phyloP scores from a whole-genome alignment of 192 early-diverging fungal species.

The Geranomyces variabilis region DNA sequence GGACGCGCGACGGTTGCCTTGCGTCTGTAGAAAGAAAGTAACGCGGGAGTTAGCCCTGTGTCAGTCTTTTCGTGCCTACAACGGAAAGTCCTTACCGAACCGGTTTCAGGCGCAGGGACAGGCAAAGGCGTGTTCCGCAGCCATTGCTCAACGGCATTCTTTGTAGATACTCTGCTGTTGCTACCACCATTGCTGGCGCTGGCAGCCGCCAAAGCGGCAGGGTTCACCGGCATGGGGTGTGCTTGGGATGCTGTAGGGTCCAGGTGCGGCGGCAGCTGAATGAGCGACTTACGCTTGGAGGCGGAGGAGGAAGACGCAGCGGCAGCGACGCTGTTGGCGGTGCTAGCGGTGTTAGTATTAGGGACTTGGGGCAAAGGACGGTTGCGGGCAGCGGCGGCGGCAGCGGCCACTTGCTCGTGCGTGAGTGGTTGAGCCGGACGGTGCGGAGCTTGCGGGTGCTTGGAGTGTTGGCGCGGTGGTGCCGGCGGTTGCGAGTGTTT shows the following conservation, averaged over 20 bases:
- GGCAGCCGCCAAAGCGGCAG: neutral
- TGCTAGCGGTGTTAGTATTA: neutral
- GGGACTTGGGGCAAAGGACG: neutral
- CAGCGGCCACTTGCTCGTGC: no score
- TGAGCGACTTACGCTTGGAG: neutral
- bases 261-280: neutral
- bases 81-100: neutral
- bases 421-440: no score
- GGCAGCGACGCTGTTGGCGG: neutral
- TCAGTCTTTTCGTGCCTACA: neutral
- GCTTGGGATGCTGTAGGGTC: neutral
- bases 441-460: no score
- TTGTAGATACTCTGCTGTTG: neutral
- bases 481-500: no score
- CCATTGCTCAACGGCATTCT: conserved; percentile 31
- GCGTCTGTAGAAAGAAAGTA: neutral
- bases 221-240: neutral
- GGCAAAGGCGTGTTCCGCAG: conserved; percentile 26
- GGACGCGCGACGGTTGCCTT: neutral
- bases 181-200: neutral
- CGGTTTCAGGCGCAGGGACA: neutral
- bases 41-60: neutral
- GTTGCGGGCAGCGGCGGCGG: no score
- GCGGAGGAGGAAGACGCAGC: neutral
- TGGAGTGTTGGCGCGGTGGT: no score